Evolutionary conservation across 352 stramenopile species (phyloP).

Genomic region (Phytophthora vignae): DNA sequence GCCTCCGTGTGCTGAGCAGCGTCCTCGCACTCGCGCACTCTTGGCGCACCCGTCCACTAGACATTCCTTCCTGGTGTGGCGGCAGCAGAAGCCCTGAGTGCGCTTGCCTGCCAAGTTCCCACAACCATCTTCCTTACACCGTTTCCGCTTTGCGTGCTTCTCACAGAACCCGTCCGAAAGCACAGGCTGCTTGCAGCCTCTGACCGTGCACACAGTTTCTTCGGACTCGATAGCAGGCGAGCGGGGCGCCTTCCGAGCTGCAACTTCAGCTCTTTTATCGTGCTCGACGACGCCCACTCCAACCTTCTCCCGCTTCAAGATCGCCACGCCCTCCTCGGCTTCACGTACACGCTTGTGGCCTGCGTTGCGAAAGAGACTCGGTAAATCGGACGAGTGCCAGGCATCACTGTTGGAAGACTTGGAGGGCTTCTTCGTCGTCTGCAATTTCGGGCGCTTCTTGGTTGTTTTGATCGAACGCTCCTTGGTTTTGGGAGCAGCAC

Average conservation of each 20-base stretch:
- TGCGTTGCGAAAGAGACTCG: slow-evolving; percentile 23
- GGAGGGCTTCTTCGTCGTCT: slow-evolving; percentile 1
- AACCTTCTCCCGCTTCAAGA: slow-evolving; percentile 5
- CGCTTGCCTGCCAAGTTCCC: slow-evolving; percentile 2
- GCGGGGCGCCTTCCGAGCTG: background rate
- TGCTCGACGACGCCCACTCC: background rate
- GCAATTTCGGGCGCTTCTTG: slow-evolving; percentile 18
- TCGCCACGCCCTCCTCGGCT: background rate
- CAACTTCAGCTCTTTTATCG: background rate
- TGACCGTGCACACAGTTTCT: slow-evolving; percentile 10
- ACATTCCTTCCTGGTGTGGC: slow-evolving; percentile 8
- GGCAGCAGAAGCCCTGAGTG: background rate
- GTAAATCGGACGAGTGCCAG: slow-evolving; percentile 25
- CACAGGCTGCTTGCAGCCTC: slow-evolving; percentile 1
- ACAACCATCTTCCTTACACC: slow-evolving; percentile 8
- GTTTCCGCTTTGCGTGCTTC: slow-evolving; percentile 8
- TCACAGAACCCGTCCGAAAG: slow-evolving; percentile 11
- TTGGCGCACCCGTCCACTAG: slow-evolving; percentile 2
- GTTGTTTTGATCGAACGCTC: background rate
- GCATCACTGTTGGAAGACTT: background rate
- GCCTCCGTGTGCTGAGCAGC: slow-evolving; percentile 12
- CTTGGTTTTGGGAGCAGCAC: background rate
- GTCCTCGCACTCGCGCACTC: slow-evolving; percentile 1
- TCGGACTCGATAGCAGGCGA: background rate
- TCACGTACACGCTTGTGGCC: slow-evolving; percentile 7